phyloP scores from a whole-genome alignment of 2,329 filamentous ascomycete species.

The Westerdykella ornata region DNA sequence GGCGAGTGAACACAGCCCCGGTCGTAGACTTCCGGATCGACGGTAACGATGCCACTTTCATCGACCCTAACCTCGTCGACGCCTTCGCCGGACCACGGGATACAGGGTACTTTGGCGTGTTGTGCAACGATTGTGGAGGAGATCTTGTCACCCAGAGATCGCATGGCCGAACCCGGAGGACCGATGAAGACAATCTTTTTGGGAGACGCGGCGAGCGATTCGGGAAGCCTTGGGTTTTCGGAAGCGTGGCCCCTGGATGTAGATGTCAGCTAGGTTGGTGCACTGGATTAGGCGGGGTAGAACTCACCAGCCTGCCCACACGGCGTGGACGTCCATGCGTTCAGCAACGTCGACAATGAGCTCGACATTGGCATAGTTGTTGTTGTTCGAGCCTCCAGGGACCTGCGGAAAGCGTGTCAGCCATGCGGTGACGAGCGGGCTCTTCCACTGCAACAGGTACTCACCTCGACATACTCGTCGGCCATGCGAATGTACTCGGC shows the following conservation, averaged over 20 bases:
- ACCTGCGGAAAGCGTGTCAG: slow-evolving; percentile 49
- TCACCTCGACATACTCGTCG: slow-evolving; percentile 90
- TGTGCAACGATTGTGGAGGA: slow-evolving; percentile 98
- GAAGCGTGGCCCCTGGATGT: slow-evolving; percentile 70
- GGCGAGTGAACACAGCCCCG: slow-evolving; percentile 87
- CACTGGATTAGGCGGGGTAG: neutral
- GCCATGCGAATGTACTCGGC: slow-evolving; percentile 99
- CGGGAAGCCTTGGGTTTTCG: slow-evolving; percentile 95
- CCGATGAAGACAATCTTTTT: slow-evolving; percentile 99
- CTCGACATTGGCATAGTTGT: slow-evolving; percentile 99
- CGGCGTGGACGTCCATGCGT: slow-evolving; percentile 95
- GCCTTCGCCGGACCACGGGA: slow-evolving; percentile 97
- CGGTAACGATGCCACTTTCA: slow-evolving; percentile 80
- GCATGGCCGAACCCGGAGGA: slow-evolving; percentile 95
- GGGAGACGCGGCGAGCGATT: slow-evolving; percentile 88
- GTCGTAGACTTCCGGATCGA: slow-evolving; percentile 75
- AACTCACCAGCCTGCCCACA: slow-evolving; percentile 89
- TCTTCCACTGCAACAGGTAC: slow-evolving; percentile 13
- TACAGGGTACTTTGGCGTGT: slow-evolving; percentile 91
- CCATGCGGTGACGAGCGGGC: slow-evolving; percentile 3
- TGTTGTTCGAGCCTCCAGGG: slow-evolving; percentile 97
- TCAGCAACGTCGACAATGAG: slow-evolving; percentile 98
- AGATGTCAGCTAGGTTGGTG: slow-evolving; percentile 12
- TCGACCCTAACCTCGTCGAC: slow-evolving; percentile 77
- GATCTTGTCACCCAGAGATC: slow-evolving; percentile 98